phyloP scores from a whole-genome alignment of 805 yeast species.

The Nakazawaea sp. region DNA sequence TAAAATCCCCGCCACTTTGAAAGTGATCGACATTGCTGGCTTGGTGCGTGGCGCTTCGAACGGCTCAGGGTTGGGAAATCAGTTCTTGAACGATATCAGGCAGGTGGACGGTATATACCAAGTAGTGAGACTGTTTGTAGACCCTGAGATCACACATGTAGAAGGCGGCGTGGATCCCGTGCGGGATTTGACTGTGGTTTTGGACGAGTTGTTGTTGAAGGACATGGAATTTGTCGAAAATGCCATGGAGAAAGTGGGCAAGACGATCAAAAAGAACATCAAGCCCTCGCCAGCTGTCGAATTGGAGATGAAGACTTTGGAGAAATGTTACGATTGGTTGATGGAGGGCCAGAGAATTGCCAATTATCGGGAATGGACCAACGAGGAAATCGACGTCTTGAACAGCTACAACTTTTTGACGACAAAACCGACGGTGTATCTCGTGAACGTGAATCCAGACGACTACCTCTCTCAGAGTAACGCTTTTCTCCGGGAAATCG shows the following conservation, averaged over 20 bases:
- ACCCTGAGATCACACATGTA: constrained; percentile 95
- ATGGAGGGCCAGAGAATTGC: constrained; percentile 86
- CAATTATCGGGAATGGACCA: constrained; percentile 72
- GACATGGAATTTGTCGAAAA: constrained; percentile 85
- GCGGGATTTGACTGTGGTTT: constrained; percentile 88
- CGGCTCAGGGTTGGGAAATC: constrained; percentile 98
- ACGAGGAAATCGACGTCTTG: constrained; percentile 86
- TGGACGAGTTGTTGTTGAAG: constrained; percentile 87
- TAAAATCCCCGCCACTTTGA: constrained; percentile 86
- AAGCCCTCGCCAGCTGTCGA: constrained; percentile 67
- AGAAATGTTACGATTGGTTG: constrained; percentile 66
- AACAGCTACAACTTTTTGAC: constrained; percentile 83
- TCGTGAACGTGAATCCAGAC: constrained; percentile 82
- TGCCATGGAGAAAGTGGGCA: constrained; percentile 49
- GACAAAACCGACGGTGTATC: constrained; percentile 91
- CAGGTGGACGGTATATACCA: constrained; percentile 98
- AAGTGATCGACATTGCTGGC: constrained; percentile 97
- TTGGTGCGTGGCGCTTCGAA: constrained; percentile 93
- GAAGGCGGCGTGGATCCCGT: constrained; percentile 96
- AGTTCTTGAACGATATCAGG: constrained; percentile 92
- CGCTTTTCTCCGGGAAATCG: constrained; percentile 74
- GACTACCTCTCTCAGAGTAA: constrained; percentile 87
- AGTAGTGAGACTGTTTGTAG: constrained; percentile 96
- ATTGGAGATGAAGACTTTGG: constrained; percentile 75
- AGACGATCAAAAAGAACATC: constrained; percentile 77